Evolutionary conservation across 495 filamentous ascomycete species (phyloP).

Genomic region (Penicillium macrosclerotiorum): DNA sequence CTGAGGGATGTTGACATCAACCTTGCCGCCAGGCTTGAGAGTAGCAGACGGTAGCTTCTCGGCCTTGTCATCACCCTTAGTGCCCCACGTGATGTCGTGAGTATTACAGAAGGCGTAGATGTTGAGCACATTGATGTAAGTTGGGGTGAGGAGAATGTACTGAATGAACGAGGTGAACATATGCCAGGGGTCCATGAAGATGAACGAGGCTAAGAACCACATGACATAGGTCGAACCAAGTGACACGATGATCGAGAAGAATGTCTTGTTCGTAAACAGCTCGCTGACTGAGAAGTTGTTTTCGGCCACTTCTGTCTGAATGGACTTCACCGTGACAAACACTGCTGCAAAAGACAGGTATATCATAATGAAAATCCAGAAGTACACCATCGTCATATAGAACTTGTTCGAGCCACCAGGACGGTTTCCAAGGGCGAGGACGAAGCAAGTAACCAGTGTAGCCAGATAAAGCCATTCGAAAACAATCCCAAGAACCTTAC

Average conservation of each 20-base stretch:
- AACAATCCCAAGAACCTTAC: constrained; percentile 77
- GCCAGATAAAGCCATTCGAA: constrained; percentile 97
- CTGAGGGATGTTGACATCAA: constrained; percentile 87
- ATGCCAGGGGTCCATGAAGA: constrained; percentile 99
- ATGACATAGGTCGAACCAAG: constrained; percentile 89
- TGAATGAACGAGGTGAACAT: constrained; percentile 96
- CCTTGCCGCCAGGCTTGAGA: constrained; percentile 86
- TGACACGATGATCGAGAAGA: constrained; percentile 92
- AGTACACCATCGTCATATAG: constrained; percentile 95
- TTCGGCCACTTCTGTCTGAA: constrained; percentile 60
- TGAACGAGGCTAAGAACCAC: constrained; percentile 85
- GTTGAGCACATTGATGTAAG: constrained; percentile 95
- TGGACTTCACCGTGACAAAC: constrained; percentile 88
- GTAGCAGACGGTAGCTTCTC: constrained; percentile 78
- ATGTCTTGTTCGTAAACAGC: constrained; percentile 81
- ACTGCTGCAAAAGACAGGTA: constrained; percentile 94
- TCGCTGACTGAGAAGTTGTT: constrained; percentile 61
- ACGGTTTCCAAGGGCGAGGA: constrained; percentile 90
- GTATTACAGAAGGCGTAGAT: constrained; percentile 99
- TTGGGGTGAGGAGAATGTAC: constrained; percentile 92
- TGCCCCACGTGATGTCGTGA: constrained; percentile 96
- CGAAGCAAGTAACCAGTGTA: constrained; percentile 90
- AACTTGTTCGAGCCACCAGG: constrained; percentile 91
- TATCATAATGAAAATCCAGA: constrained; percentile 94
- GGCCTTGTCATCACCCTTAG: constrained; percentile 89